Conservation (phyloP, 495 filamentous ascomycete genomes). For the Aspergillus asperescens region DNA sequence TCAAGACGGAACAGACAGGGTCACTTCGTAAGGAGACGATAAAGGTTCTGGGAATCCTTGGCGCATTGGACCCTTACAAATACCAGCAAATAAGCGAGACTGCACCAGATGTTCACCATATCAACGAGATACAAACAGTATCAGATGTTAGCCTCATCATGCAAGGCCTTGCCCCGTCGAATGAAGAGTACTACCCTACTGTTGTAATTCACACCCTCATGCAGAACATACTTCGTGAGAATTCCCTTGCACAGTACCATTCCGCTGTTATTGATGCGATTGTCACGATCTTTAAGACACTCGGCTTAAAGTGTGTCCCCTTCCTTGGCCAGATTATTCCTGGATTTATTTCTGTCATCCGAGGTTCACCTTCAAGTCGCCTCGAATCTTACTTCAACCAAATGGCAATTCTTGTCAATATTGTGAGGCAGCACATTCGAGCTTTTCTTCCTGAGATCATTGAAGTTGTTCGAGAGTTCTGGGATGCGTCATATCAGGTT, state of each 20-base stretch:
- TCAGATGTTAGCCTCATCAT: constrained; percentile 97
- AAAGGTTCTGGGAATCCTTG: constrained; percentile 92
- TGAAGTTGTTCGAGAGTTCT: constrained; percentile 76
- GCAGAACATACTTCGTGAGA: constrained; percentile 78
- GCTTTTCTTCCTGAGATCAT: constrained; percentile 82
- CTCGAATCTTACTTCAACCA: constrained; percentile 97
- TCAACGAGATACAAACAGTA: constrained; percentile 56
- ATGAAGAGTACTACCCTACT: constrained; percentile 96
- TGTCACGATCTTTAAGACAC: constrained; percentile 95
- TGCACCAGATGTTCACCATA: constrained; percentile 46
- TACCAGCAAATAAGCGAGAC: constrained; percentile 62
- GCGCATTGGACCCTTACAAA: constrained; percentile 91
- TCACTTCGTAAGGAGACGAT: constrained; percentile 87
- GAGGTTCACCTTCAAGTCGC: constrained; percentile 61
- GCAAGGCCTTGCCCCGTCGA: constrained; percentile 92
- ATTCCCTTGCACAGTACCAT: constrained; percentile 80
- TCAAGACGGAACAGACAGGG: constrained; percentile 80
- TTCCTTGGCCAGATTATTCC: constrained; percentile 92
- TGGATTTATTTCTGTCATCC: constrained; percentile 83
- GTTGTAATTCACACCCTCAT: constrained; percentile 95
- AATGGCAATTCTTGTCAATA: constrained; percentile 82
- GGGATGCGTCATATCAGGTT: constrained; percentile 67
- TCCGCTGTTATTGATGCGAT: constrained; percentile 96
- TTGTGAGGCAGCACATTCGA: constrained; percentile 92
- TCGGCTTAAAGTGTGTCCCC: constrained; percentile 90